These are phyloP conservation scores for Farysia itapuensis DNA, from an alignment of 1,284 basidiomycete genomes.

Conservation along the genomic window DNA sequence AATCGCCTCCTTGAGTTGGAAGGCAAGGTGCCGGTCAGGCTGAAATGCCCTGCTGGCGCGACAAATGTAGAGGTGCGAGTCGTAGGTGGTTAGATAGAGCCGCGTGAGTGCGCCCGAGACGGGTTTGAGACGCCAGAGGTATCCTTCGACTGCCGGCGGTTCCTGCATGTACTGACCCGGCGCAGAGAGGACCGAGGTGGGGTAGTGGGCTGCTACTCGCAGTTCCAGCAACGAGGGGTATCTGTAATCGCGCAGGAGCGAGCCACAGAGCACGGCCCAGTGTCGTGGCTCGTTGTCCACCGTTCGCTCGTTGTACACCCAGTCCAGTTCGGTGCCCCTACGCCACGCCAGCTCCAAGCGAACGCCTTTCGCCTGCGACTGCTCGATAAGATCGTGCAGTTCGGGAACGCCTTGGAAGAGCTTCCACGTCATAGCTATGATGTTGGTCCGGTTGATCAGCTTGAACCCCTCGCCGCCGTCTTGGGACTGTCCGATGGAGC, in stretches of 20 bases:
- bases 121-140: conserved; percentile 69
- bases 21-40: conserved; percentile 68
- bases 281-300: conserved; percentile 68
- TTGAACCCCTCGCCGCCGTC: conserved; percentile 60
- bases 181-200: conserved; percentile 66
- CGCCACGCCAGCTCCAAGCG: conserved; percentile 77
- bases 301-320: conserved; percentile 74
- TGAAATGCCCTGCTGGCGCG: conserved; percentile 67
- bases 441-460: conserved; percentile 67
- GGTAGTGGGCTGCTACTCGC: conserved; percentile 70
- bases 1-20: conserved; percentile 46
- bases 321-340: conserved; percentile 71
- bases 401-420: conserved; percentile 66
- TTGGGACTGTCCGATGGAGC: conserved; percentile 18
- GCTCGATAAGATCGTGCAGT: conserved; percentile 69
- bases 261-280: conserved; percentile 74
- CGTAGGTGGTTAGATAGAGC: conserved; percentile 73
- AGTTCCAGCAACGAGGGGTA: conserved; percentile 69
- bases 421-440: conserved; percentile 64
- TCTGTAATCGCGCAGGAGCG: conserved; percentile 67
- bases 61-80: conserved; percentile 72
- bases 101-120: conserved; percentile 68
- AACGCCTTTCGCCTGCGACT: conserved; percentile 66
- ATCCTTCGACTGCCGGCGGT: conserved; percentile 77
- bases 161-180: conserved; percentile 68